Evolutionary conservation across 2,329 filamentous ascomycete genomes (phyloP).

Genomic region (Xylaria sp.): DNA sequence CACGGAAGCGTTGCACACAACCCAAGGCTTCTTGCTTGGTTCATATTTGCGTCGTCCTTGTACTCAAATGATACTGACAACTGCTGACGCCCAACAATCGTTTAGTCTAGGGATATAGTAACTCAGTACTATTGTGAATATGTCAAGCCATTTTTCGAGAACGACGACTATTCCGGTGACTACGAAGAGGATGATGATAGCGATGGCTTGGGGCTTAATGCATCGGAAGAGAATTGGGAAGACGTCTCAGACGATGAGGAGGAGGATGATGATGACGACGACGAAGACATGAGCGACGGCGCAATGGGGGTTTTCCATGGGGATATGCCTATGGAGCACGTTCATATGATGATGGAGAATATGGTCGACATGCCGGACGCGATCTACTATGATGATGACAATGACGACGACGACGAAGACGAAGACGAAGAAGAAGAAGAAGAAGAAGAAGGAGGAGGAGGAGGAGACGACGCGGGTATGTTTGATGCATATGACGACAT

Average conservation of each 20-base stretch:
- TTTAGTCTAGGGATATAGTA: conserved; percentile 26
- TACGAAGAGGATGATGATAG: not conserved
- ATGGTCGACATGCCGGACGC: not conserved
- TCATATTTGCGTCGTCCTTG: not conserved
- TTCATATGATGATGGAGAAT: conserved; percentile 1
- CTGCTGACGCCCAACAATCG: conserved; percentile 5
- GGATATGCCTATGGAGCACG: not conserved
- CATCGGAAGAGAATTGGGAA: conserved; percentile 20
- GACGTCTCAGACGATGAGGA: conserved; percentile 29
- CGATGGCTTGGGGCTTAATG: not conserved
- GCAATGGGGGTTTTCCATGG: not conserved
- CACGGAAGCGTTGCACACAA: not conserved
- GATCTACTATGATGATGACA: not conserved
- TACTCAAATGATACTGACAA: not conserved
- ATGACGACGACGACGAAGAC: not conserved
- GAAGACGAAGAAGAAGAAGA: no score
- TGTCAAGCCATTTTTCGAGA: conserved; percentile 30
- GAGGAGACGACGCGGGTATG: not conserved
- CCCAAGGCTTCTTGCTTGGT: not conserved
- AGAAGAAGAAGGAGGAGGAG: no score
- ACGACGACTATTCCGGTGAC: conserved; percentile 21
- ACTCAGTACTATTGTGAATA: conserved; percentile 34
- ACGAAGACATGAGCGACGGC: conserved; percentile 7
- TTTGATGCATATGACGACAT: not conserved
- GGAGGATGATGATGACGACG: not conserved